Conservation (phyloP, 1,139 yeast species). For the Yarrowia galli region DNA sequence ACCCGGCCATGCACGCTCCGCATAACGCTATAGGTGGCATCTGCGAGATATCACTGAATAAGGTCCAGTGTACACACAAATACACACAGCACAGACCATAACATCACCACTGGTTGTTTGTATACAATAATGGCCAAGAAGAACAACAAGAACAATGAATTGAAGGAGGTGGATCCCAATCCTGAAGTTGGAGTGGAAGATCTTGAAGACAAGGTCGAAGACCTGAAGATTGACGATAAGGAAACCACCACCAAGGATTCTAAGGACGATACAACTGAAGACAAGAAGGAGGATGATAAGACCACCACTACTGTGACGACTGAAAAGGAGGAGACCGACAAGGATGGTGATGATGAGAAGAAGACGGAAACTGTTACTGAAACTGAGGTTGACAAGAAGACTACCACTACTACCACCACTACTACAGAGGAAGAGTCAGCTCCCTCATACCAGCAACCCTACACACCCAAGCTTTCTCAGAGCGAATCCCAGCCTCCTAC, state of each 20-base stretch:
- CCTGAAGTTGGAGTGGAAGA: conserved; percentile 40
- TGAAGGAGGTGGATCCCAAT: conserved; percentile 40
- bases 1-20: conserved; percentile 37
- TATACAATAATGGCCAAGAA: conserved; percentile 39
- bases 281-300: conserved; percentile 10
- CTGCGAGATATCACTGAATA: conserved; percentile 35
- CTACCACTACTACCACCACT: conserved; percentile 17
- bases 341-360: conserved; percentile 34
- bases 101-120: conserved; percentile 2
- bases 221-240: conserved; percentile 33
- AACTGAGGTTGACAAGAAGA: conserved; percentile 19
- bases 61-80: conserved; percentile 16
- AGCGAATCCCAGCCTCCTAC: conserved; percentile 43
- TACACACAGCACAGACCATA: background rate
- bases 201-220: conserved; percentile 38
- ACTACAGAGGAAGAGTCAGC: conserved; percentile 36
- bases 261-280: conserved; percentile 10
- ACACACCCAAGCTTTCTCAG: conserved; percentile 43
- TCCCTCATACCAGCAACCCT: conserved; percentile 41
- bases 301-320: conserved; percentile 23
- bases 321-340: conserved; percentile 39
- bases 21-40: conserved; percentile 35
- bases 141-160: conserved; percentile 35
- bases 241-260: conserved; percentile 3
- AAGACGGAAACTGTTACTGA: conserved; percentile 27